These are phyloP conservation scores for Stephania japonica DNA, from an alignment of 164 flowering plant species.

Conservation along the genomic window DNA sequence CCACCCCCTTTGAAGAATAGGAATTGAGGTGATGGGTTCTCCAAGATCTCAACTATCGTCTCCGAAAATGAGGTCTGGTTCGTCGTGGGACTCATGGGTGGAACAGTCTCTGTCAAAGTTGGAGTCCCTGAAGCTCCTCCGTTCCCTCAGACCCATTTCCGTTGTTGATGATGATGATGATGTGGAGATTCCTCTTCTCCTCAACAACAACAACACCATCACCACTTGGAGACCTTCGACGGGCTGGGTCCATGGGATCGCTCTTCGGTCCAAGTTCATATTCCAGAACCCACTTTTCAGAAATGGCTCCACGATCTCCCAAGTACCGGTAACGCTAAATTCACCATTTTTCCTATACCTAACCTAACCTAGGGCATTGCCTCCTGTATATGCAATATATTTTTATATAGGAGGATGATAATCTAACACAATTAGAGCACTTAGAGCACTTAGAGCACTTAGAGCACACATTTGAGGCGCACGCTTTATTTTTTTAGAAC, in stretches of 20 bases:
- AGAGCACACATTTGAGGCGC: too few species aligned
- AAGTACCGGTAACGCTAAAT: slow-evolving; percentile 19
- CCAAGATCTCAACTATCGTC: too few species aligned
- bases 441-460: too few species aligned
- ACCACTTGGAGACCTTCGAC: slow-evolving; percentile 22
- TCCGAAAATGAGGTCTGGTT: background rate
- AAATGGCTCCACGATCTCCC: slow-evolving; percentile 25
- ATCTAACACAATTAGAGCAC: too few species aligned
- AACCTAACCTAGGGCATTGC: too few species aligned
- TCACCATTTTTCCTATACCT: background rate
- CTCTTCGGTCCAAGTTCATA: slow-evolving; percentile 26
- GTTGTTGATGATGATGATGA: too few species aligned
- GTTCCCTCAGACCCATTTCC: slow-evolving; percentile 69
- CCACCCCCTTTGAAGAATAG: too few species aligned
- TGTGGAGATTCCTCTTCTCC: slow-evolving; percentile 1
- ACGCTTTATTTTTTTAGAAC: too few species aligned
- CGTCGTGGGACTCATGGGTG: slow-evolving; percentile 71
- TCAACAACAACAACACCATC: background rate
- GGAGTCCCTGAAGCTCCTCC: slow-evolving; percentile 49
- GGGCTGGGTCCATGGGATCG: slow-evolving; percentile 26
- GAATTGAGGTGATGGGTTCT: too few species aligned
- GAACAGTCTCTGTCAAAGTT: slow-evolving; percentile 53
- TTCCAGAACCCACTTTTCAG: slow-evolving; percentile 27
- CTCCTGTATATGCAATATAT: too few species aligned
- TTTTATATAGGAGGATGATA: too few species aligned